Evolutionary conservation across 2,329 filamentous ascomycete species (phyloP).

Genomic region (Gnomoniopsis smithogilvyi): DNA sequence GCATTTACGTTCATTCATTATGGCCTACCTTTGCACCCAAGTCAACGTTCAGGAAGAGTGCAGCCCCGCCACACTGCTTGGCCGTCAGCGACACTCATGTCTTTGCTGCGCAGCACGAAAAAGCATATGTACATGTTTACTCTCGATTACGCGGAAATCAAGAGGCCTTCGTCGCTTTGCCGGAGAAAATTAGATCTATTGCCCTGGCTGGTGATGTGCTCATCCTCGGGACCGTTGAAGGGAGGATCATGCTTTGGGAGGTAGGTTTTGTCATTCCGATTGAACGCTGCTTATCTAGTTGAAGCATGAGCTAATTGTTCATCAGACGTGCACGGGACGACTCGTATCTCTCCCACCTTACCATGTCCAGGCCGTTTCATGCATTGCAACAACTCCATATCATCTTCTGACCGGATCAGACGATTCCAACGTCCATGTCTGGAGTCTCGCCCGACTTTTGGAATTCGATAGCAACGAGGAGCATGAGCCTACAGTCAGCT

Average conservation of each 20-base stretch:
- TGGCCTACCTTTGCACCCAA: conserved; percentile 75
- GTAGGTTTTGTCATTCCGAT: conserved; percentile 40
- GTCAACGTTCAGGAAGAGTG: conserved; percentile 87
- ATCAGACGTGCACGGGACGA: conserved; percentile 69
- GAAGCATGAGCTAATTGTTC: background rate
- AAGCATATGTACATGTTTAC: conserved; percentile 92
- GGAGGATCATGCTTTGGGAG: conserved; percentile 90
- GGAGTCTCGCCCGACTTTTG: conserved; percentile 76
- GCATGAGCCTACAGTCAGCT: conserved; percentile 70
- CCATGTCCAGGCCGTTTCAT: conserved; percentile 78
- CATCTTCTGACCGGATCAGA: conserved; percentile 76
- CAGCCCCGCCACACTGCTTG: conserved; percentile 72
- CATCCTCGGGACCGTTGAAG: conserved; percentile 78
- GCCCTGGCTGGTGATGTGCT: conserved; percentile 70
- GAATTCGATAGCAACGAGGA: conserved; percentile 51
- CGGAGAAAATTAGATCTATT: conserved; percentile 79
- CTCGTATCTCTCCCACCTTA: conserved; percentile 72
- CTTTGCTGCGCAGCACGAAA: conserved; percentile 88
- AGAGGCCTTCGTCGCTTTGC: conserved; percentile 83
- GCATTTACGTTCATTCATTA: conserved; percentile 81
- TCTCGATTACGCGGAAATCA: conserved; percentile 79
- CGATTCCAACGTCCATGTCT: conserved; percentile 89
- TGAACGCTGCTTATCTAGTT: background rate
- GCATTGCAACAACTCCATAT: conserved; percentile 67
- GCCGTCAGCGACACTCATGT: conserved; percentile 79